A percentile compares a stretch with the other conserved stretches of the same genome.
Conservation (phyloP, 345 rosid species). For the Mercurialis annua region DNA sequence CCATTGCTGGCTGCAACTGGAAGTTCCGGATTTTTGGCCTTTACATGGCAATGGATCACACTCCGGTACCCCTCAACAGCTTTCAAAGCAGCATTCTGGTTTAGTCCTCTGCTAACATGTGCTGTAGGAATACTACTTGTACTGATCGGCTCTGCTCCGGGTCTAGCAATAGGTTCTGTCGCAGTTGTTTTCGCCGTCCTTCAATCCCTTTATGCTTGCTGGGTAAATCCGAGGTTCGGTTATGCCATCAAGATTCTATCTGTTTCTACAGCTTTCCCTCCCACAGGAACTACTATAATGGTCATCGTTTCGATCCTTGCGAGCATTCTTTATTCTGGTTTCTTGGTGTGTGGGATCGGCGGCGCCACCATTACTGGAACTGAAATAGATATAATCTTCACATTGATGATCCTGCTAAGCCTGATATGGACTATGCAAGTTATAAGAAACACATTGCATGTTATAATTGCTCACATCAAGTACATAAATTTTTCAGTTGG, state of each 20-base stretch:
- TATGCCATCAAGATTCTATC: slow-evolving; percentile 52
- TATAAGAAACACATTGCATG: slow-evolving; percentile 53
- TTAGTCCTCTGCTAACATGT: slow-evolving; percentile 58
- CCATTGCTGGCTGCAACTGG: slow-evolving; percentile 61
- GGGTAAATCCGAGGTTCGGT: slow-evolving; percentile 59
- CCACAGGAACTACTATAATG: slow-evolving; percentile 34
- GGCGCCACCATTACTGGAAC: slow-evolving; percentile 67
- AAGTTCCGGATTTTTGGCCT: slow-evolving; percentile 46
- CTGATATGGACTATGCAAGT: slow-evolving; percentile 78
- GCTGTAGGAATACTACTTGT: slow-evolving; percentile 56
- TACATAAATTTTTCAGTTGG: slow-evolving; percentile 49
- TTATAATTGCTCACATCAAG: slow-evolving; percentile 55
- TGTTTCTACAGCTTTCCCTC: slow-evolving; percentile 50
- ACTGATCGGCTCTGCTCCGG: slow-evolving; percentile 40
- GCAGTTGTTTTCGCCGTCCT: slow-evolving; percentile 40
- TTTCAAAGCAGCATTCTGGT: slow-evolving; percentile 61
- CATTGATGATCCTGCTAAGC: slow-evolving; percentile 49
- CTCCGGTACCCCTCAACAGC: slow-evolving; percentile 43
- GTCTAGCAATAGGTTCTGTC: slow-evolving; percentile 47
- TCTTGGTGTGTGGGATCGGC: slow-evolving; percentile 71
- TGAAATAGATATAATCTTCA: slow-evolving; percentile 48
- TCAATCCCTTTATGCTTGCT: slow-evolving; percentile 63
- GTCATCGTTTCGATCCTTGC: slow-evolving; percentile 29
- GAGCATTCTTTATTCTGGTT: slow-evolving; percentile 43
- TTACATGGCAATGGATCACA: slow-evolving; percentile 52